Percentiles rank a stretch among this genome's conserved stretches.
Evolutionary conservation across 2,329 filamentous ascomycete genomes (phyloP).

Genomic region (Ilyonectria robusta): DNA sequence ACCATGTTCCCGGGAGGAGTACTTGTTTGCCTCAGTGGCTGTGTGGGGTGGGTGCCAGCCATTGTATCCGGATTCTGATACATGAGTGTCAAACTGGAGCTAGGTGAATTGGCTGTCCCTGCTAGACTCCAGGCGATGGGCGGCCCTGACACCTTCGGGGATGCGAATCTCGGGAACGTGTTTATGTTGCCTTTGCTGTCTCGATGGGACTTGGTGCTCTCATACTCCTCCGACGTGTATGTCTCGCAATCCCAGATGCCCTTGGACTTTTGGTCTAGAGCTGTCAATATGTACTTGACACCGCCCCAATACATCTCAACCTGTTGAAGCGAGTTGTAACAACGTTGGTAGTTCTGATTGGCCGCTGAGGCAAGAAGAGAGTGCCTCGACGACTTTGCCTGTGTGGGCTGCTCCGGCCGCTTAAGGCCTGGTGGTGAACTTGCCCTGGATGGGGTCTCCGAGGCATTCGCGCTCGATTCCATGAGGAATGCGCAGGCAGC

Average conservation of each 20-base stretch:
- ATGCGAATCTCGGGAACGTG: slow-evolving; percentile 61
- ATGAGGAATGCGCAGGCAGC: slow-evolving; percentile 91
- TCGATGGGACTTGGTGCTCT: slow-evolving; percentile 72
- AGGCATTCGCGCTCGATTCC: slow-evolving; percentile 81
- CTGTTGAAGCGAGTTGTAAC: slow-evolving; percentile 86
- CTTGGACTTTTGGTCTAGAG: slow-evolving; percentile 88
- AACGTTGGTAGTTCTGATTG: slow-evolving; percentile 88
- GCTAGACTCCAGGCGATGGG: slow-evolving; percentile 89
- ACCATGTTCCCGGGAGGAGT: slow-evolving; percentile 72
- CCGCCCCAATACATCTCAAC: slow-evolving; percentile 90
- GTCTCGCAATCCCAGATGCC: slow-evolving; percentile 85
- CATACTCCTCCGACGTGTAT: slow-evolving; percentile 81
- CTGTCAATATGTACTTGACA: slow-evolving; percentile 87
- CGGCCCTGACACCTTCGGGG: slow-evolving; percentile 61
- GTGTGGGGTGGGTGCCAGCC: slow-evolving; percentile 26
- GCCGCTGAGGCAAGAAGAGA: slow-evolving; percentile 84
- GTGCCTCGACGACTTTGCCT: slow-evolving; percentile 71
- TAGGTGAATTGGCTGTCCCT: slow-evolving; percentile 87
- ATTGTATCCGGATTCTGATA: slow-evolving; percentile 69
- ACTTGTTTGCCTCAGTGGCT: slow-evolving; percentile 53
- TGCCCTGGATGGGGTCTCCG: slow-evolving; percentile 71
- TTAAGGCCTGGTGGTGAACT: slow-evolving; percentile 60
- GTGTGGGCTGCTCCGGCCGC: slow-evolving; percentile 26
- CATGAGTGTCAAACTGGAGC: slow-evolving; percentile 85
- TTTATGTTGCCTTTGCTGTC: slow-evolving; percentile 54